Evolutionary conservation across 164 flowering plant species (phyloP).

Genomic region (Vitis rupestris): DNA sequence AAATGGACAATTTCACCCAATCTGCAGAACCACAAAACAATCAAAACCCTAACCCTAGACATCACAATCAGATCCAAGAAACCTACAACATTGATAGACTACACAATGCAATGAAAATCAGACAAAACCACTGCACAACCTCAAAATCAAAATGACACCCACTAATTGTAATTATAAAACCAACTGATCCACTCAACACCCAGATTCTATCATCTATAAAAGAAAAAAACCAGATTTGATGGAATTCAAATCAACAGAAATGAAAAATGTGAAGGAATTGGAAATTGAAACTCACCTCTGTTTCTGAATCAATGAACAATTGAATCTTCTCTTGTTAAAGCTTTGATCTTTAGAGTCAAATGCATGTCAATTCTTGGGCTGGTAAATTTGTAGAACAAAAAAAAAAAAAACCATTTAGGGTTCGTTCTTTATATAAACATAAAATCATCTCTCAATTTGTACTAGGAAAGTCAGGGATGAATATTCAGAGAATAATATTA

Average conservation of each 20-base stretch:
- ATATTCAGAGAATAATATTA: slow-evolving; percentile 1
- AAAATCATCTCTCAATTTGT: not conserved
- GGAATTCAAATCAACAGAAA: not conserved
- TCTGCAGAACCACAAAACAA: not conserved
- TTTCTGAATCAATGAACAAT: not conserved
- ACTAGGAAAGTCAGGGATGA: slow-evolving; percentile 3
- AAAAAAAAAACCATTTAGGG: not conserved
- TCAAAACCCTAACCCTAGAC: not conserved
- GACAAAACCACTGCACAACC: not conserved
- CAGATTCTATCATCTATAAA: slow-evolving; percentile 1
- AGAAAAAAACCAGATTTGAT: not conserved
- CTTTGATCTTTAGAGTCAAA: not conserved
- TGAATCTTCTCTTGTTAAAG: not conserved
- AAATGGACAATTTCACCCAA: slow-evolving; percentile 2
- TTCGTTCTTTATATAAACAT: not conserved
- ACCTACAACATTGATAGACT: not conserved
- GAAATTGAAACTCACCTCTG: slow-evolving; percentile 3
- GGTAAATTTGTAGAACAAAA: not conserved
- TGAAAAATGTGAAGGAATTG: not conserved
- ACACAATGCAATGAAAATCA: slow-evolving; percentile 3
- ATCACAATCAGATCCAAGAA: slow-evolving; percentile 3
- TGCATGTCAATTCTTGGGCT: not conserved
- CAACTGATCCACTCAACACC: not conserved
- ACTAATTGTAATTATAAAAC: not conserved
- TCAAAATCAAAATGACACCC: not conserved